These are phyloP conservation scores for Ustilago esculenta DNA, from an alignment of 1,284 basidiomycete genomes.

Conservation along the genomic window DNA sequence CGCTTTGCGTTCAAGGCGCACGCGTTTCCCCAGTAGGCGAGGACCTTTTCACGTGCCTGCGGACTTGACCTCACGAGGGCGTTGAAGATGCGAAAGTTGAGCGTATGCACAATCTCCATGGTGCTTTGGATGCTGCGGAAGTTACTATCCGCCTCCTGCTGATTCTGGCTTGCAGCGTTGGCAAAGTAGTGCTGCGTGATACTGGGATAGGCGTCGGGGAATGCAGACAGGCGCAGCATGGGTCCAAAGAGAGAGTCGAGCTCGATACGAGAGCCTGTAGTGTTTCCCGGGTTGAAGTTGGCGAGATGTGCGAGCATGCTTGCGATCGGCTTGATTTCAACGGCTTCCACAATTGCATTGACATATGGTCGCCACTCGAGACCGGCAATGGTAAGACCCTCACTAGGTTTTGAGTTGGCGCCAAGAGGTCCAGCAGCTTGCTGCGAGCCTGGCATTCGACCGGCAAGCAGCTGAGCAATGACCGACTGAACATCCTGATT, in stretches of 20 bases:
- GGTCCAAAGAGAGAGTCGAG: slow-evolving; percentile 62
- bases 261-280: slow-evolving; percentile 70
- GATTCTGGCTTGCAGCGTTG: slow-evolving; percentile 46
- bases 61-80: slow-evolving; percentile 83
- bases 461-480: slow-evolving; percentile 54
- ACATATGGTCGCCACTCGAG: slow-evolving; percentile 84
- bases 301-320: slow-evolving; percentile 75
- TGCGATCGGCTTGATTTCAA: slow-evolving; percentile 84
- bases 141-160: slow-evolving; percentile 53
- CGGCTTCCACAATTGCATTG: slow-evolving; percentile 81
- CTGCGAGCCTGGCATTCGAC: slow-evolving; percentile 34
- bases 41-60: slow-evolving; percentile 80
- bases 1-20: slow-evolving; percentile 83
- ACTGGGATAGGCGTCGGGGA: slow-evolving; percentile 58
- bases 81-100: slow-evolving; percentile 89
- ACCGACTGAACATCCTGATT: slow-evolving; percentile 57
- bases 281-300: slow-evolving; percentile 76
- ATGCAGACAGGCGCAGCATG: slow-evolving; percentile 55
- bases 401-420: slow-evolving; percentile 18
- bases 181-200: slow-evolving; percentile 55
- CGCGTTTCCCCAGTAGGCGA: slow-evolving; percentile 83
- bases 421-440: slow-evolving; percentile 3
- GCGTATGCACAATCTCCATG: slow-evolving; percentile 71
- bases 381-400: slow-evolving; percentile 67
- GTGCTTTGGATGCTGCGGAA: slow-evolving; percentile 54